Base-by-base conservation (phyloP, 2,329 filamentous ascomycete species). In the Trichoderma harzianum region DNA sequence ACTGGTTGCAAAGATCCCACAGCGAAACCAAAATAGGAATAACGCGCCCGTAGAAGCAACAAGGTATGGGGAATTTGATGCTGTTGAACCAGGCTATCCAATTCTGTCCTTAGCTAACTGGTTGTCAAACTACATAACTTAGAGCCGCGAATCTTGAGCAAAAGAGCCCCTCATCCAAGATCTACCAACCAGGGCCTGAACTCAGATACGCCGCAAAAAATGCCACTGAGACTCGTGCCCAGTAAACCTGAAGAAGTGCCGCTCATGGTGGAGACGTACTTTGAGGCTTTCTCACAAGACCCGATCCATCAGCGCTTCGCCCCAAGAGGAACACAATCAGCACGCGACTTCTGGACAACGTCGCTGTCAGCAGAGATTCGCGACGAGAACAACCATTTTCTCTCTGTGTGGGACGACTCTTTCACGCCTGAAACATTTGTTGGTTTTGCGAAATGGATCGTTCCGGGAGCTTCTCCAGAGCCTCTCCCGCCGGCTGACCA, bases 271-370 rank as follows among this genome's bases (percentile, higher is more conserved):
- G 64, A 71, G 26, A 43, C 70, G 3, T 71, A 69, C n/a, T 69
- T 71, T 60, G 62, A 67, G 34, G 70, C 70, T 14, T 71, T 71
- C 55, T 60, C 70, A 12, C 62, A 62, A 60, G 70, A 71, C 24
- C 51, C 62, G 21, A 53, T 71, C 63, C 55, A 61, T 39, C 62
- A 61, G 32, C 63, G 57, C 16, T 60, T 71, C 8, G 57, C 64
- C 16, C 69, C 69, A 5, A 60, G 30, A 62, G 64, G 53, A n/a
- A 68, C 63, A 7, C n/a, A 55, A 16, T 68, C 70, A 7, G 64
- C 63, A 12, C 32, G 61, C 64, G 57, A 69, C 12, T 71, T 69
- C 28, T 71, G 70, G 70, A 61, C 30, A 4, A 14, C 11, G 2
- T 47, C 70, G 7, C 55, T 71, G 5, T 47, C 64, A 5, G 70